phyloP scores from a whole-genome alignment of 305 asterid genomes.

The Salvia sclarea region DNA sequence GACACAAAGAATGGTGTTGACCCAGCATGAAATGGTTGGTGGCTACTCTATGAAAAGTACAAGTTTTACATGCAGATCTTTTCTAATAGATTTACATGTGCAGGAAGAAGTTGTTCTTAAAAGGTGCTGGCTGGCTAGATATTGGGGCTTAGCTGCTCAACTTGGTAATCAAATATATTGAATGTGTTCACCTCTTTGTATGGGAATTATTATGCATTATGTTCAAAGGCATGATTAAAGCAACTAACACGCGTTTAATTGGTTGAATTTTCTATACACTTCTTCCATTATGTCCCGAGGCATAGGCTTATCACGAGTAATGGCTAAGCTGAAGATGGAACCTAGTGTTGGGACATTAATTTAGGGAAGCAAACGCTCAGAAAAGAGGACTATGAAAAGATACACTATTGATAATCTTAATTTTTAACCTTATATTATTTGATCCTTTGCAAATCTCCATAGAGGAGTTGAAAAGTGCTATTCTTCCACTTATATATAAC shows the following conservation, averaged over 20 bases:
- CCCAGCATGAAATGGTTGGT: conserved; percentile 86
- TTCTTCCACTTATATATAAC: conserved; percentile 3
- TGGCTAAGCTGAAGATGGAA: conserved; percentile 6
- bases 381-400: not conserved
- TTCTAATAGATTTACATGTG: conserved; percentile 36
- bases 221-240: conserved; percentile 9
- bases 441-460: not conserved
- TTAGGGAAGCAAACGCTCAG: not conserved
- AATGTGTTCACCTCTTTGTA: conserved; percentile 22
- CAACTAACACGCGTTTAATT: not conserved
- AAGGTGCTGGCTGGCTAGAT: conserved; percentile 99
- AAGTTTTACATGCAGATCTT: conserved; percentile 21
- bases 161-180: conserved; percentile 54
- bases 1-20: conserved; percentile 96
- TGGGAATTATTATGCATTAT: conserved; percentile 1
- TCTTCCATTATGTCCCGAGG: conserved; percentile 6
- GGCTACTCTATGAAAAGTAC: conserved; percentile 29
- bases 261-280: not conserved
- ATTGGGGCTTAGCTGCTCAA: conserved; percentile 94
- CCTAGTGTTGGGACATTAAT: conserved; percentile 22
- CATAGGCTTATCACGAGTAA: conserved; percentile 2
- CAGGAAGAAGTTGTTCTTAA: conserved; percentile 99
- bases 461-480: conserved; percentile 4
- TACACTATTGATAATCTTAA: not conserved
- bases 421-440: not conserved